Evolutionary conservation across 2,329 filamentous ascomycete genomes (phyloP), one percentile per base, ranked within the genome.

Genomic region (Trichophyton rubrum): DNA sequence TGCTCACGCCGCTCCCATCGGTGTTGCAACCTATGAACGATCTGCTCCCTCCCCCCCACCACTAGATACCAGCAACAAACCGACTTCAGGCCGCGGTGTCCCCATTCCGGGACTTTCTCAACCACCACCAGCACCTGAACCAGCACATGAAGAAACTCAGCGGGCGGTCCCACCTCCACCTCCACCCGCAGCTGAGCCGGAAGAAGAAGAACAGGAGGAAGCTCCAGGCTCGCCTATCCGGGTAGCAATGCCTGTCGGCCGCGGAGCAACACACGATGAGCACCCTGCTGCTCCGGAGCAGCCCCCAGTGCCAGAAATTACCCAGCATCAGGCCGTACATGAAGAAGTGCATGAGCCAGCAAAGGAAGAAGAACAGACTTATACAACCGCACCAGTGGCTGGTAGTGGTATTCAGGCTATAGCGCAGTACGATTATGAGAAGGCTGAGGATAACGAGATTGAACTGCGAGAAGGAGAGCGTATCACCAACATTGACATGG

Each of bases 401-500:
- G 68, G 70, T 11, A 81, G 81, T 40, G 87, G 87, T 59, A 82
- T 86, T 70, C 84, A 85, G 56, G 93, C 93, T 1, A 69, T 95
- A 61, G 83, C 93, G 40, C 86, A 93, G 69, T 99, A 93, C 72
- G 93, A 99, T 71, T 99, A 99, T 70, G 92, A 96, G 69, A 96
- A 95, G 76, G 90, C 90, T 0, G 93, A 99, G 73, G 91, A 96
- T 66, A 99, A 99, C 69, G 93, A 99, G 75, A 83, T 99, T 61
- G 90, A 96, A 66, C 81, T 99, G 17, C 80, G 83, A 27, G 93
- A 99, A 75, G 91, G 91, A 64, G 89, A 96, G 68, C 83, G 86
- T 65, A 87, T 99, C 41, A 90, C 83, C 24, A 87, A 96, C 71
- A 96, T 99, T 68, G 90, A 97, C 64, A 95, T 95, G 88, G 90